Evolutionary conservation across 2,329 filamentous ascomycete species (phyloP).

Genomic region (Aspergillus ustus): DNA sequence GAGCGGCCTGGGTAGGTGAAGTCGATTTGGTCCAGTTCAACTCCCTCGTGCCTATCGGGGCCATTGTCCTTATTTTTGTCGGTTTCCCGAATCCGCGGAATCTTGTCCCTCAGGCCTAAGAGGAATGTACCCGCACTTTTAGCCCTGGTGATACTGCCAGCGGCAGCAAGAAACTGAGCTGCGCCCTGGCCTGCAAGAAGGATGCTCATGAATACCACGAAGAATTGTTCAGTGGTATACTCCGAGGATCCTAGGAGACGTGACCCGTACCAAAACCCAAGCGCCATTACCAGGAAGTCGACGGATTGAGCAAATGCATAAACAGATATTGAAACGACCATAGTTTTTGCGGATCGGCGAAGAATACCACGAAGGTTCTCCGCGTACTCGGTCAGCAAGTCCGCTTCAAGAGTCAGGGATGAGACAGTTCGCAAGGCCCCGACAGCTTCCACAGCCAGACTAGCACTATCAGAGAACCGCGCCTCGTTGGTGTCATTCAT

Average conservation of each 20-base stretch:
- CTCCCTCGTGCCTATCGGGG: constrained; percentile 1
- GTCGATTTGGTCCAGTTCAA: constrained; percentile 6
- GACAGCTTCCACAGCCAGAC: constrained; percentile 52
- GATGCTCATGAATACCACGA: constrained; percentile 50
- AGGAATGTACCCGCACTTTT: constrained; percentile 45
- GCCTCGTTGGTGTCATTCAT: constrained; percentile 27
- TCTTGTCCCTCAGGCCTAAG: constrained; percentile 27
- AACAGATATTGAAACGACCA: constrained; percentile 32
- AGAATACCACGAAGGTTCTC: constrained; percentile 27
- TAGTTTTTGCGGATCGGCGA: constrained; percentile 23
- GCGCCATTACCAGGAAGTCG: constrained; percentile 33
- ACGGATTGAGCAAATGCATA: constrained; percentile 34
- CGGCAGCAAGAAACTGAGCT: constrained; percentile 26
- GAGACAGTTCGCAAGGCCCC: constrained; percentile 54
- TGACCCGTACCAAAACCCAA: constrained; percentile 39
- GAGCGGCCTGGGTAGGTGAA: constrained; percentile 38
- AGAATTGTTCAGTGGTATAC: constrained; percentile 40
- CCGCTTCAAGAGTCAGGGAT: constrained; percentile 51
- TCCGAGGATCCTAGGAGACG: constrained; percentile 37
- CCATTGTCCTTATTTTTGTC: constrained; percentile 10
- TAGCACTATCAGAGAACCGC: constrained; percentile 49
- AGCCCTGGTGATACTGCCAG: constrained; percentile 35
- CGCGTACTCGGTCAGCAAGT: constrained; percentile 38
- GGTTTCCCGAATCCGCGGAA: constrained; percentile 8
- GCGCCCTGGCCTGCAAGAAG: constrained; percentile 42